A percentile compares a stretch with the other conserved stretches of the same genome.
phyloP scores from a whole-genome alignment of 1,284 basidiomycete species.

The Ganoderma lucidum region DNA sequence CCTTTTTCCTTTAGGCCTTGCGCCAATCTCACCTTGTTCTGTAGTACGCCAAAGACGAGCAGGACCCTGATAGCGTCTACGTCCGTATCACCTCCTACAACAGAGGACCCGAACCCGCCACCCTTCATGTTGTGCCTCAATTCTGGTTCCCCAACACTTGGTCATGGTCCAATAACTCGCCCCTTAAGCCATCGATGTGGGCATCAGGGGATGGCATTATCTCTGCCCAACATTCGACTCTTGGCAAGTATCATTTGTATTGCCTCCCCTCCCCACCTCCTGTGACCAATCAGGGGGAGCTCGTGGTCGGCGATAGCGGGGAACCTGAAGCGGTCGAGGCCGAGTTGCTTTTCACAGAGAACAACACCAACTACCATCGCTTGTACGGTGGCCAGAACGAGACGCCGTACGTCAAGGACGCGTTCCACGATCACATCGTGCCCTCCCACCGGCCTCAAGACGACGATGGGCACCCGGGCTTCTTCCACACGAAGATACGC shows the following conservation, averaged over 20 bases:
- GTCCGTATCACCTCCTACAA: slow-evolving; percentile 97
- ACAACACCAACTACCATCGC: slow-evolving; percentile 95
- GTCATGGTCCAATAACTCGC: slow-evolving; percentile 91
- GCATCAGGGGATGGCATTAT: slow-evolving; percentile 72
- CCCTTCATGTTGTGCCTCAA: slow-evolving; percentile 94
- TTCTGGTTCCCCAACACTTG: slow-evolving; percentile 98
- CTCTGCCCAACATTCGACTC: slow-evolving; percentile 76
- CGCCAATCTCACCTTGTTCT: slow-evolving; percentile 20
- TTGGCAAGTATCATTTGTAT: slow-evolving; percentile 85
- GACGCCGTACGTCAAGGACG: slow-evolving; percentile 91
- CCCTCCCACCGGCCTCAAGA: slow-evolving; percentile 77
- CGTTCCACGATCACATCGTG: slow-evolving; percentile 98
- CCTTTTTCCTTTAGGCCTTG: slow-evolving; percentile 15
- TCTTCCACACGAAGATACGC: slow-evolving; percentile 57
- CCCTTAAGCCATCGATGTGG: slow-evolving; percentile 77
- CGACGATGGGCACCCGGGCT: slow-evolving; percentile 41
- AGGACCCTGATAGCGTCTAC: slow-evolving; percentile 88
- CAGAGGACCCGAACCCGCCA: slow-evolving; percentile 95
- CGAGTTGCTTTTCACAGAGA: slow-evolving; percentile 92
- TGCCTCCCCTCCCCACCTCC: slow-evolving; percentile 93
- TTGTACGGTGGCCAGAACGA: slow-evolving; percentile 90
- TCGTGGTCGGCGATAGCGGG: slow-evolving; percentile 62
- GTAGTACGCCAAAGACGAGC: slow-evolving; percentile 97
- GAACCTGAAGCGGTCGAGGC: slow-evolving; percentile 77
- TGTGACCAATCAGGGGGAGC: slow-evolving; percentile 69